These are phyloP conservation scores for Eucalyptus cloeziana DNA, from an alignment of 345 rosid species.

Conservation along the genomic window DNA sequence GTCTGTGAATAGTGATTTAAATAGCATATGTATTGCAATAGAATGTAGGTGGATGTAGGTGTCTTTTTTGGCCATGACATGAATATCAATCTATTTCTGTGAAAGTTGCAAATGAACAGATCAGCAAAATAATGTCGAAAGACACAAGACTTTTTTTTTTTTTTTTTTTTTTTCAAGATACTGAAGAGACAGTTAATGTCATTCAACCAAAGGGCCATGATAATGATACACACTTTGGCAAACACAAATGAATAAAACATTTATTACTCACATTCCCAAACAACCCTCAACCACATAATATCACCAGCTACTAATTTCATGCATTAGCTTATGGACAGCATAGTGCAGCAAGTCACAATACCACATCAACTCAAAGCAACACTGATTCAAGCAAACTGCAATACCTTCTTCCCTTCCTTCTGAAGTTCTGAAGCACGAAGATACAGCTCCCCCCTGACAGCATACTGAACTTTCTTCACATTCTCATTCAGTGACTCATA, in stretches of 20 bases:
- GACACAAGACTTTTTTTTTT: background rate
- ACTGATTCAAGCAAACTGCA: background rate
- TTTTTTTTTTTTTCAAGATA: background rate
- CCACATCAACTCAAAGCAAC: background rate
- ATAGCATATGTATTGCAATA: background rate
- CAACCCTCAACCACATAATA: background rate
- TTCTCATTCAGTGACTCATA: conserved; percentile 74
- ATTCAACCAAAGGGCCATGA: background rate
- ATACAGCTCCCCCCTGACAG: conserved; percentile 91
- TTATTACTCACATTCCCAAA: background rate
- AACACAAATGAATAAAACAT: background rate
- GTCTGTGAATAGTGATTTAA: background rate
- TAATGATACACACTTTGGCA: background rate
- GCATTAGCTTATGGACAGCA: background rate
- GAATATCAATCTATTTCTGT: background rate
- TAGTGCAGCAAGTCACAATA: background rate
- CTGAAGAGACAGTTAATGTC: background rate
- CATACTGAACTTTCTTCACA: conserved; percentile 93
- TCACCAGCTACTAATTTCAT: background rate
- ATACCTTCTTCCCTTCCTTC: conserved; percentile 96
- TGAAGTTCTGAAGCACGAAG: conserved; percentile 99
- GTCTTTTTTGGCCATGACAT: background rate
- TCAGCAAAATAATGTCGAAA: background rate
- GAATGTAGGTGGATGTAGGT: background rate
- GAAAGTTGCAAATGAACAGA: background rate